Evolutionary conservation across 2,329 filamentous ascomycete genomes (phyloP), one percentile per base, ranked within the genome.

Genomic region (Penicillium sp.): DNA sequence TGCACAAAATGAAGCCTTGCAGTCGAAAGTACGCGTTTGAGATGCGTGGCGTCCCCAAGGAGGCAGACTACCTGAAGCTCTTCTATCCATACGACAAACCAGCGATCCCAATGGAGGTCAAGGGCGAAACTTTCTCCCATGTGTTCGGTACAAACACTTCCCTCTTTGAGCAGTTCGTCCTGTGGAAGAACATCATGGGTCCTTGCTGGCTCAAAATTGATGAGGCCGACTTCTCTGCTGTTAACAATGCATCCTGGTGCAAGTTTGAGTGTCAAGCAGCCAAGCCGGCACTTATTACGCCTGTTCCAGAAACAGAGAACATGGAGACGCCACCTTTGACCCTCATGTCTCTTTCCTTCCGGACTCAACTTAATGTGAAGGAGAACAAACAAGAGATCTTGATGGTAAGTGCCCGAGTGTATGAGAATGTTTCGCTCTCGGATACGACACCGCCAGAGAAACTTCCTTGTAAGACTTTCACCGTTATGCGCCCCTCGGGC

Each of bases 111-210:
- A 80, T 84, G 52, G 88, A 89, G 59, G 77, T 84, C 6, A 85
- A 81, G 41, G 95, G 95, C 27, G 87, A 96, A 72, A 98, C 95
- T 0, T 99, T 93, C 71, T 97, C 93, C 1, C 90, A 91, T 63
- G 88, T 96, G 24, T 99, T 99, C 65, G 95, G 96, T 27, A 89
- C 90, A 55, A 96, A 95, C 73, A 99, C 95, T 0, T 87, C 91
- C 1, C 82, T 99, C 0, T 99, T 99, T 67, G 95, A 99, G 75
- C 95, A 99, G 67, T 99, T 99, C 70, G 95, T 99, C 21, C 82
- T 99, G 5, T 97, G 93, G 90, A 98, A 97, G 78, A 96, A 96
- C 70, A 90, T 99, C 66, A 99, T 97, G 93, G 95, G 95, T 1
- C 95, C 95, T 29, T 98, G 95, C 73, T 99, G 95, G 95, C 84